Evolutionary conservation across 2,329 filamentous ascomycete genomes (phyloP).

Genomic region (Epichloe glyceriae): DNA sequence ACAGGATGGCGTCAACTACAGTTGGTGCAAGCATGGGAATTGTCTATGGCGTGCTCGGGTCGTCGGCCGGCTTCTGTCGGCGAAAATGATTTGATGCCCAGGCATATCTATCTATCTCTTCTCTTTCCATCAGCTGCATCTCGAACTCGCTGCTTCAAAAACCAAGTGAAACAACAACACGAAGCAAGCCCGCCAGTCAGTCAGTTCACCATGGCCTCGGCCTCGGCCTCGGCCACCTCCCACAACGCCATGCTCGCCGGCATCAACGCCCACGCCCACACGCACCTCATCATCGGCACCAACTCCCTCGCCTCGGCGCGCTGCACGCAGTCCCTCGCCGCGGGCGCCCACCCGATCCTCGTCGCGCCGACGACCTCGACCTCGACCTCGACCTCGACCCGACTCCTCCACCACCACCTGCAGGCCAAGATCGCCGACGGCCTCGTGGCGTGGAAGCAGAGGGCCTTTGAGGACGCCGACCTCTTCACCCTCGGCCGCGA

Average conservation of each 20-base stretch:
- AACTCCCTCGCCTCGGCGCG: slow-evolving; percentile 79
- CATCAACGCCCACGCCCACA: slow-evolving; percentile 53
- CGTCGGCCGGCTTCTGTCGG: background rate
- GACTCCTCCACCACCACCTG: slow-evolving; percentile 40
- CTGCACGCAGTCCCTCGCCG: slow-evolving; percentile 65
- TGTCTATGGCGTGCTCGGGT: background rate
- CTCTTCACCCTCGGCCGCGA: slow-evolving; percentile 64
- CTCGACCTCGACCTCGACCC: slow-evolving; percentile 27
- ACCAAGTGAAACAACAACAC: too few relatives aligned
- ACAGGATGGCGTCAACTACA: slow-evolving; percentile 22
- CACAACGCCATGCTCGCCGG: slow-evolving; percentile 47
- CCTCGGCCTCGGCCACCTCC: slow-evolving; percentile 22
- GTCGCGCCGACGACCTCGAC: slow-evolving; percentile 55
- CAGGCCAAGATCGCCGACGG: slow-evolving; percentile 53
- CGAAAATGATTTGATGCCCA: too few relatives aligned
- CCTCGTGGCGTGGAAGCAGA: slow-evolving; percentile 51
- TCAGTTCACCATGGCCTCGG: background rate
- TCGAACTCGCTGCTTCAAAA: too few relatives aligned
- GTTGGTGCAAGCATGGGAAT: too few relatives aligned
- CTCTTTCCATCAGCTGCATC: too few relatives aligned
- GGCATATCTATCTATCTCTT: too few relatives aligned
- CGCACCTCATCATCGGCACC: slow-evolving; percentile 77
- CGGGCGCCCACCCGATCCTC: slow-evolving; percentile 69
- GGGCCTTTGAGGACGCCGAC: slow-evolving; percentile 57
- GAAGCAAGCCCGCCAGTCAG: background rate